These are phyloP conservation scores for Chrysosphaeria jannelii DNA, from an alignment of 2,329 filamentous ascomycete species.

Conservation along the genomic window DNA sequence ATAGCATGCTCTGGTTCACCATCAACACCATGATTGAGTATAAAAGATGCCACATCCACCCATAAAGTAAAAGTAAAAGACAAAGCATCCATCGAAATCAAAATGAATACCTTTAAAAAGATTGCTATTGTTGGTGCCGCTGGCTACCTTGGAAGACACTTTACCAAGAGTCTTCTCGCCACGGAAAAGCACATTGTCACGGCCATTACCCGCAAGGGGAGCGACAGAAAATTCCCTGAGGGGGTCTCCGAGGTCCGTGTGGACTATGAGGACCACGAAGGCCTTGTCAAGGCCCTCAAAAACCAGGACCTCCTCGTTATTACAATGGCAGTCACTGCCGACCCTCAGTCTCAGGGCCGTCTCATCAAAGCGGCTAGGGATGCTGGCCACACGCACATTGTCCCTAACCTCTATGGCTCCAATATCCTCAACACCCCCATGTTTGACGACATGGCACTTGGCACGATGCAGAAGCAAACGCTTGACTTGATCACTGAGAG, in stretches of 20 bases:
- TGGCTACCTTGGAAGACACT: constrained; percentile 5
- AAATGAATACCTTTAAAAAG: constrained; percentile 6
- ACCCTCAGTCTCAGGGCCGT: constrained; percentile 10
- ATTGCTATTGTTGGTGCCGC: constrained; percentile 7
- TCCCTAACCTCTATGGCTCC: constrained; percentile 13
- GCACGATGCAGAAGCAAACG: neutral
- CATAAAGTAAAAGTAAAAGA: too few relatives aligned
- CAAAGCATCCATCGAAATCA: too few relatives aligned
- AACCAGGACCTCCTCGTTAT: constrained; percentile 5
- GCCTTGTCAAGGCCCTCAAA: too few relatives aligned
- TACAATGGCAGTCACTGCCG: constrained; percentile 5
- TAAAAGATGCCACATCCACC: too few relatives aligned
- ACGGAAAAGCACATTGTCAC: constrained; percentile 17
- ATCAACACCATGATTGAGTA: too few relatives aligned
- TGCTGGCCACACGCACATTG: constrained; percentile 13
- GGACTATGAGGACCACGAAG: constrained; percentile 9
- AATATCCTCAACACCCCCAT: constrained; percentile 4
- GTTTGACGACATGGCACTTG: constrained; percentile 6
- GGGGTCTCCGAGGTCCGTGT: constrained; percentile 11
- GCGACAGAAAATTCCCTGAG: constrained; percentile 11
- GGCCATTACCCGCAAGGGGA: constrained; percentile 15
- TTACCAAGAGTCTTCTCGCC: constrained; percentile 4
- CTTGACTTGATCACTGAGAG: constrained; percentile 11
- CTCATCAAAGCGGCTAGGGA: constrained; percentile 13
- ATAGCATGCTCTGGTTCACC: too few relatives aligned